phyloP scores from a whole-genome alignment of 306 rosid genomes.

The Medicago ruthenica region DNA sequence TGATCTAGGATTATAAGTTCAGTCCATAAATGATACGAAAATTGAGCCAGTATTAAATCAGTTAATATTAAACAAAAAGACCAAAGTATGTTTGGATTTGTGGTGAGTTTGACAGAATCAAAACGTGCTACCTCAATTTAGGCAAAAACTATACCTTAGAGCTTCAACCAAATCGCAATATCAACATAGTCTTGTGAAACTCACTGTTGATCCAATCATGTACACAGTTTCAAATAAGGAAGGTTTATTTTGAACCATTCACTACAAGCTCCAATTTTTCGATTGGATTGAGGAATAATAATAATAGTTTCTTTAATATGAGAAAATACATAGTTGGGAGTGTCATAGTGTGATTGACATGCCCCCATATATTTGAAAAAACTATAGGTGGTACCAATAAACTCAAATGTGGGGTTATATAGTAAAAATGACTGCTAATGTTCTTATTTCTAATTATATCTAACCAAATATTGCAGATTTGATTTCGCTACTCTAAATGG shows the following conservation, averaged over 20 bases:
- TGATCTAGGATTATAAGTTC: background rate
- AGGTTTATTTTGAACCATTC: background rate
- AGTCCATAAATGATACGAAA: conserved; percentile 2
- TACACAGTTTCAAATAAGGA: background rate
- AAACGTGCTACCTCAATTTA: too few relatives aligned
- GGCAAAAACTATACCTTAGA: background rate
- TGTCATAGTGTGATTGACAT: too few relatives aligned
- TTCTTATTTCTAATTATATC: too few relatives aligned
- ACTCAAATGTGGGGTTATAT: too few relatives aligned
- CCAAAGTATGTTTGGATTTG: background rate
- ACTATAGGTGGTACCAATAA: too few relatives aligned
- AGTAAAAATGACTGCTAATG: too few relatives aligned
- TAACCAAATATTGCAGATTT: too few relatives aligned
- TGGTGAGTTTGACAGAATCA: background rate
- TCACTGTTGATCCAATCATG: background rate
- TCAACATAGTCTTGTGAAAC: background rate
- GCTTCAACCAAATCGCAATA: background rate
- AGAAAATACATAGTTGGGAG: too few relatives aligned
- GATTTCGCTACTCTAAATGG: too few relatives aligned
- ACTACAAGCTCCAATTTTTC: background rate
- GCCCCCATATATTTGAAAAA: too few relatives aligned
- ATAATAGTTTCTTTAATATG: background rate
- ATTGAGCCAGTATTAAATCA: background rate
- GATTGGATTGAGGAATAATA: conserved; percentile 44
- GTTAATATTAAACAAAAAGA: background rate